Conservation (phyloP, 176 grass and related monocot genomes). For the Triticum dicoccoides region DNA sequence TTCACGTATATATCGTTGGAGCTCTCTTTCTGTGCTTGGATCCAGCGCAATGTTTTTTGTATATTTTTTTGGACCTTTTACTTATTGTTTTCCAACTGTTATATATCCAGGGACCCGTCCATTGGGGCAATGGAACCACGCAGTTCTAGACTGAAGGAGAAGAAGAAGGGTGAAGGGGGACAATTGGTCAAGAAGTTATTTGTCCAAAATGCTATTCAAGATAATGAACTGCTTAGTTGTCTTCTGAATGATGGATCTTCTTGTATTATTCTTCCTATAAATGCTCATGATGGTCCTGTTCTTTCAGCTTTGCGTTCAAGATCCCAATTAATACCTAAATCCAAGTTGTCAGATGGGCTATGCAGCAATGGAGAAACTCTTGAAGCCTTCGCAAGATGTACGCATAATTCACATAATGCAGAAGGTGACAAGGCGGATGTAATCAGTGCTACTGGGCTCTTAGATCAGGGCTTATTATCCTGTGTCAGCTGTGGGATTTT, state of each 20-base stretch:
- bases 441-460: slow-evolving; percentile 38
- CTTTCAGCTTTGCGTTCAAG: slow-evolving; percentile 48
- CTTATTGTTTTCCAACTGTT: slow-evolving; percentile 26
- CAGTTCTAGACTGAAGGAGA: slow-evolving; percentile 93
- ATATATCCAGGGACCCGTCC: slow-evolving; percentile 52
- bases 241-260: slow-evolving; percentile 61
- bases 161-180: slow-evolving; percentile 81
- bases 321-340: slow-evolving; percentile 43
- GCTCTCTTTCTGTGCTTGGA: slow-evolving; percentile 9
- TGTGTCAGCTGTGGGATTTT: slow-evolving; percentile 96
- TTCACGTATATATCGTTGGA: slow-evolving; percentile 9
- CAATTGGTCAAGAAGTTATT: slow-evolving; percentile 82
- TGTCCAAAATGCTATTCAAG: slow-evolving; percentile 78
- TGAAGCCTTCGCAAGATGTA: slow-evolving; percentile 31
- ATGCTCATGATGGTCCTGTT: slow-evolving; percentile 39
- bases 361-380: slow-evolving; percentile 39
- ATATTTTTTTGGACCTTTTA: neutral
- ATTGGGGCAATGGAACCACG: slow-evolving; percentile 61
- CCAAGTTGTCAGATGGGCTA: slow-evolving; percentile 36
- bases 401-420: slow-evolving; percentile 38
- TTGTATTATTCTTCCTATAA: slow-evolving; percentile 77
- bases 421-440: slow-evolving; percentile 40
- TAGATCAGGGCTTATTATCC: slow-evolving; percentile 87
- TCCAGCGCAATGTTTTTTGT: neutral
- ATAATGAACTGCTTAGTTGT: slow-evolving; percentile 64